Conservation (phyloP, 2,329 filamentous ascomycete species). For the Cladorrhinum sp. region DNA sequence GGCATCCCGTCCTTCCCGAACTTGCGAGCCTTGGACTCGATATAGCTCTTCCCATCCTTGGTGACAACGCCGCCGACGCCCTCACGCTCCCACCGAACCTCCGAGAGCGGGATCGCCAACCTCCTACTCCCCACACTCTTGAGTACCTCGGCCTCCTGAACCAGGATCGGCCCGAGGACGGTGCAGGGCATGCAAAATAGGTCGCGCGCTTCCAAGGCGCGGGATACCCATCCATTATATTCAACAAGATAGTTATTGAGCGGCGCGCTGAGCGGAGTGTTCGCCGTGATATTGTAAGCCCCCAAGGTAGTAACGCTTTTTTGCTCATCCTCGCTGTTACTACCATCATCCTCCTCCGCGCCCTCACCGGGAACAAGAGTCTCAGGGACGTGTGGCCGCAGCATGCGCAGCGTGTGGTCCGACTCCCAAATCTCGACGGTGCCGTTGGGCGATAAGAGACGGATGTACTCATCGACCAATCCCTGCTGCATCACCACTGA, state of each 20-base stretch:
- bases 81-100: slow-evolving; percentile 84
- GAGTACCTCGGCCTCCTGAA: slow-evolving; percentile 75
- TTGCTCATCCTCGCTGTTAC: slow-evolving; percentile 53
- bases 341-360: slow-evolving; percentile 7
- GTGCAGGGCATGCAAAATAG: slow-evolving; percentile 76
- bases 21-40: slow-evolving; percentile 50
- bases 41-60: slow-evolving; percentile 59
- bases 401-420: slow-evolving; percentile 78
- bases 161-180: slow-evolving; percentile 68
- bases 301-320: slow-evolving; percentile 66
- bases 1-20: slow-evolving; percentile 33
- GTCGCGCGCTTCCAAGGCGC: slow-evolving; percentile 68
- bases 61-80: slow-evolving; percentile 62
- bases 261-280: slow-evolving; percentile 76
- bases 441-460: slow-evolving; percentile 74
- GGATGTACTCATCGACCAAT: slow-evolving; percentile 69
- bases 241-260: slow-evolving; percentile 80
- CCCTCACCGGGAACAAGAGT: slow-evolving; percentile 16
- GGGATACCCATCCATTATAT: slow-evolving; percentile 78
- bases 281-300: slow-evolving; percentile 78
- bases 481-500: slow-evolving; percentile 56
- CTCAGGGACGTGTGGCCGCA: slow-evolving; percentile 72
- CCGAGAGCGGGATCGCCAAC: slow-evolving; percentile 80
- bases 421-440: slow-evolving; percentile 86
- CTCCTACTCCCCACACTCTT: slow-evolving; percentile 69